Percentiles rank a stretch among this genome's conserved stretches.
Evolutionary conservation across 2,329 filamentous ascomycete genomes (phyloP).

Genomic region (Ascochyta koolunga): DNA sequence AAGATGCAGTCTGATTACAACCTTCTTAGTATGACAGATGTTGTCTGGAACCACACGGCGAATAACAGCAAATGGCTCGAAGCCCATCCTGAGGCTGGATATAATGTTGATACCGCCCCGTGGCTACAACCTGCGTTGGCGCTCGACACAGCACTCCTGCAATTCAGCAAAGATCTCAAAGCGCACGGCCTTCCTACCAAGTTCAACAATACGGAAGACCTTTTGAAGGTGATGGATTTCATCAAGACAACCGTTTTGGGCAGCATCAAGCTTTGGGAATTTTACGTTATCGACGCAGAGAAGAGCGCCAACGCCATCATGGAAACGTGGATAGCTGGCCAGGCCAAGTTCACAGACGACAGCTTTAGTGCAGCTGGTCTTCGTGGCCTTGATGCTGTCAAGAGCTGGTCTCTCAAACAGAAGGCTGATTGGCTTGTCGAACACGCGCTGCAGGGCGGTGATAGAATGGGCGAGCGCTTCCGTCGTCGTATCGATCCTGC

Average conservation of each 20-base stretch:
- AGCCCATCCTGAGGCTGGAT: constrained; percentile 92
- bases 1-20: constrained; percentile 86
- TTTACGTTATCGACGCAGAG: constrained; percentile 83
- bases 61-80: constrained; percentile 94
- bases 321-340: constrained; percentile 71
- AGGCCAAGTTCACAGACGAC: constrained; percentile 61
- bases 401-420: constrained; percentile 61
- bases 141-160: constrained; percentile 75
- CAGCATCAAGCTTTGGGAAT: constrained; percentile 87
- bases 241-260: constrained; percentile 82
- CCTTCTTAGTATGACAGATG: constrained; percentile 87
- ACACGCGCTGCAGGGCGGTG: constrained; percentile 72
- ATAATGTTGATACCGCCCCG: constrained; percentile 90
- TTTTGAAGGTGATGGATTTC: constrained; percentile 81
- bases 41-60: constrained; percentile 97
- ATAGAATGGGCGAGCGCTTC: constrained; percentile 81
- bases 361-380: constrained; percentile 56
- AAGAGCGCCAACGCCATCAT: constrained; percentile 71
- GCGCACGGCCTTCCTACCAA: constrained; percentile 76
- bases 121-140: constrained; percentile 71
- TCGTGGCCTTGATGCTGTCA: constrained; percentile 60
- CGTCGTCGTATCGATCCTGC: constrained; percentile 72
- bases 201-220: constrained; percentile 72
- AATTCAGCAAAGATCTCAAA: constrained; percentile 67
- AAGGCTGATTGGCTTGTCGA: constrained; percentile 70